phyloP scores from a whole-genome alignment of 495 filamentous ascomycete genomes.

The Hypoxylon perforatum region DNA sequence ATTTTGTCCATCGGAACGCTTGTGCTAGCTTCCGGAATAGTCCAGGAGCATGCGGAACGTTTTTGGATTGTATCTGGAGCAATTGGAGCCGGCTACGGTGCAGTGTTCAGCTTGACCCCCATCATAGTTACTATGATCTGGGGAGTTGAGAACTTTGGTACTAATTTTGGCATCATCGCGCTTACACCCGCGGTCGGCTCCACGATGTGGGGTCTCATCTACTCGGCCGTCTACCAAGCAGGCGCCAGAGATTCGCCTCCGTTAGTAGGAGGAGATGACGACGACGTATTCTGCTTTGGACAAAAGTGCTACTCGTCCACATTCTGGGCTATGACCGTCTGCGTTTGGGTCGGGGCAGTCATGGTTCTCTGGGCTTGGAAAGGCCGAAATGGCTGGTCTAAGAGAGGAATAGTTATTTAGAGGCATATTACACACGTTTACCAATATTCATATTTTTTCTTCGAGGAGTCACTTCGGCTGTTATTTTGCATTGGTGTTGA shows the following conservation, averaged over 20 bases:
- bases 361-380: conserved; percentile 86
- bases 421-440: conserved; percentile 7
- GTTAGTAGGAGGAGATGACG: conserved; percentile 45
- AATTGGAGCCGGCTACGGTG: conserved; percentile 91
- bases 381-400: conserved; percentile 77
- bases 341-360: conserved; percentile 79
- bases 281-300: conserved; percentile 75
- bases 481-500: background rate
- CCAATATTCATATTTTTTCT: conserved; percentile 4
- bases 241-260: conserved; percentile 53
- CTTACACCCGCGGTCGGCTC: conserved; percentile 89
- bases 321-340: conserved; percentile 83
- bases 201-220: conserved; percentile 85
- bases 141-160: conserved; percentile 98
- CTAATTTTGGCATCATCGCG: conserved; percentile 95
- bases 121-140: conserved; percentile 95
- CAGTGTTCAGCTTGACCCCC: conserved; percentile 86
- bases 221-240: conserved; percentile 81
- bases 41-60: conserved; percentile 71
- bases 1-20: conserved; percentile 82
- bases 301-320: conserved; percentile 78
- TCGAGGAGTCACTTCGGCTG: background rate
- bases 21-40: conserved; percentile 75
- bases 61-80: conserved; percentile 85
- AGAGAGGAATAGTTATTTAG: conserved; percentile 77